Evolutionary conservation across 2,329 filamentous ascomycete genomes (phyloP).

Genomic region (Xylariaceae sp.): DNA sequence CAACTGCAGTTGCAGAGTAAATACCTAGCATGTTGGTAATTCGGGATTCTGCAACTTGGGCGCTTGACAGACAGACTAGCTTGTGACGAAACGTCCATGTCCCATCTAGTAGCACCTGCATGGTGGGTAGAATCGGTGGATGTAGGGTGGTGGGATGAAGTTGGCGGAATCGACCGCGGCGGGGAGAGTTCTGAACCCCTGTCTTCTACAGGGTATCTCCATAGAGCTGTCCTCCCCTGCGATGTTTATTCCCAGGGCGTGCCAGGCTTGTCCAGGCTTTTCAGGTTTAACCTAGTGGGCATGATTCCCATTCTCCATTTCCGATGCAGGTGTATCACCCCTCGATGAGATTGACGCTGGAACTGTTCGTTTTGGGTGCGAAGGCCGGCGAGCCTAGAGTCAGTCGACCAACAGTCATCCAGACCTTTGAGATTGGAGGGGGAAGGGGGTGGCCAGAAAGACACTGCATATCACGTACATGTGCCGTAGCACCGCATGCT

Average conservation of each 20-base stretch:
- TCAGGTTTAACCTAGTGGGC: no score
- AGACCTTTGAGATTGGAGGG: conserved; percentile 7
- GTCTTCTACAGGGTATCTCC: not conserved
- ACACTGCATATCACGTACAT: conserved; percentile 9
- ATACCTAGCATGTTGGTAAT: no score
- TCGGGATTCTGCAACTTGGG: no score
- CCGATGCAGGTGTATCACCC: conserved; percentile 13
- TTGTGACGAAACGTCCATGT: no score
- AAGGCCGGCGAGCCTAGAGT: conserved; percentile 5
- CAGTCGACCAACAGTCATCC: conserved; percentile 4
- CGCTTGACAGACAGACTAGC: no score
- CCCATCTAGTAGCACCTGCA: no score
- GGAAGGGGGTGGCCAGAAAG: conserved; percentile 8
- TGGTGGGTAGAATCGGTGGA: not conserved
- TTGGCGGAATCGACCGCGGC: not conserved
- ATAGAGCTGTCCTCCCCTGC: no score
- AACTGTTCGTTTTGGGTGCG: conserved; percentile 12
- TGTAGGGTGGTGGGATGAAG: not conserved
- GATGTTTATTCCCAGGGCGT: conserved; percentile 7
- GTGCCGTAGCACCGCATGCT: conserved; percentile 7
- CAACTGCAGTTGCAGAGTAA: no score
- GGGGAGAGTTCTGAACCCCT: conserved; percentile 5
- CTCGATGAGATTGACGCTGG: conserved; percentile 10
- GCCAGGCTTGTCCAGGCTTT: conserved; percentile 13
- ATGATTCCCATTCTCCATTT: conserved; percentile 14